A percentile compares a stretch with the other conserved stretches of the same genome.
phyloP scores from a whole-genome alignment of 2,329 filamentous ascomycete genomes.

The Bertia moriformis region DNA sequence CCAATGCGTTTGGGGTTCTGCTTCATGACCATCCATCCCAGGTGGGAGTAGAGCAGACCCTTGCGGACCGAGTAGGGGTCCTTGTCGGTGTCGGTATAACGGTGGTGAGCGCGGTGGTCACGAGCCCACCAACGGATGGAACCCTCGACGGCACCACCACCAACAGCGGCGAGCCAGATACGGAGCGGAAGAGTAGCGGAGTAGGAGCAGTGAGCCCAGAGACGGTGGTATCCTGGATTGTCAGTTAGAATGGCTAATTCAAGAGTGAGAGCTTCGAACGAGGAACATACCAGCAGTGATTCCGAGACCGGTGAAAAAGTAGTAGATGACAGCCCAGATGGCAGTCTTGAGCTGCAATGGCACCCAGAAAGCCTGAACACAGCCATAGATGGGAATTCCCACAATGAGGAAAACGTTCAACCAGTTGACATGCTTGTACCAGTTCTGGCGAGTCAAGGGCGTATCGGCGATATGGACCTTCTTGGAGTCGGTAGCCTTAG shows the following conservation, averaged over 20 bases:
- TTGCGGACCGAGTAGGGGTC: constrained; percentile 85
- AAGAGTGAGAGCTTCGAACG: constrained; percentile 1
- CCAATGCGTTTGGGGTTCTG: constrained; percentile 83
- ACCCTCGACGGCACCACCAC: constrained; percentile 71
- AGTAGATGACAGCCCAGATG: constrained; percentile 62
- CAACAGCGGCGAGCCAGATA: constrained; percentile 69
- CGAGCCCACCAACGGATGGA: constrained; percentile 82
- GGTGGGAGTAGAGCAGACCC: constrained; percentile 68
- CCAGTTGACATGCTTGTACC: constrained; percentile 91
- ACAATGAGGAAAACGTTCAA: constrained; percentile 74
- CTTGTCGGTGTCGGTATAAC: constrained; percentile 85
- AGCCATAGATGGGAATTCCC: constrained; percentile 59
- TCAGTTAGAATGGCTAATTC: constrained; percentile 1
- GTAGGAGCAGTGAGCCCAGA: constrained; percentile 78
- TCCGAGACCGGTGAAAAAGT: constrained; percentile 70
- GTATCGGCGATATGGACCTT: constrained; percentile 79
- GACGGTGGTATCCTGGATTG: constrained; percentile 54
- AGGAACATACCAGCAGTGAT: constrained; percentile 61
- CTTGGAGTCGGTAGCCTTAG: constrained; percentile 8
- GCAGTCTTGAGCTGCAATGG: constrained; percentile 59
- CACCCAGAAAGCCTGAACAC: constrained; percentile 64
- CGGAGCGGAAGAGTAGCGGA: constrained; percentile 63
- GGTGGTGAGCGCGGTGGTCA: constrained; percentile 75
- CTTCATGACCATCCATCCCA: constrained; percentile 89
- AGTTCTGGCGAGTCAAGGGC: constrained; percentile 68